phyloP scores from a whole-genome alignment of 768 basidiomycete species.

The Pleurotus salmoneostramineus region DNA sequence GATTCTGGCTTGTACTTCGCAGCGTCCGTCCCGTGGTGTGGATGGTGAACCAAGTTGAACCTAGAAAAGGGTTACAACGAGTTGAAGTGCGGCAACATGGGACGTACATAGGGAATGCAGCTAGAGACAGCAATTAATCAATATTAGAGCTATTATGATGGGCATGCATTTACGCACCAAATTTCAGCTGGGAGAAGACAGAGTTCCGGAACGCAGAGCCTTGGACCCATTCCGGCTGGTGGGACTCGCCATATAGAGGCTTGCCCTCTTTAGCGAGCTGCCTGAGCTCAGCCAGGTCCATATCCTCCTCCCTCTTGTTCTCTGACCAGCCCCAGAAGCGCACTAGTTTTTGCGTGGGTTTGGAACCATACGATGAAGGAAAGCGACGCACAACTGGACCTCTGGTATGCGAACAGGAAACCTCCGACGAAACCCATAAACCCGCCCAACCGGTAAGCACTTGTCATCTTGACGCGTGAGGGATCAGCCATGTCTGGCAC shows the following conservation, averaged over 20 bases:
- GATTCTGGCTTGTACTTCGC: constrained; percentile 60
- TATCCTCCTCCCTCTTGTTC: constrained; percentile 77
- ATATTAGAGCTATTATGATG: constrained; percentile 4
- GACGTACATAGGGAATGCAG: constrained; percentile 72
- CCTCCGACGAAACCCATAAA: constrained; percentile 86
- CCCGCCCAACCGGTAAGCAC: constrained; percentile 50
- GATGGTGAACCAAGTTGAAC: constrained; percentile 95
- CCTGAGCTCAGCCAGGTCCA: constrained; percentile 75
- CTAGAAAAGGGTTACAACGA: constrained; percentile 33
- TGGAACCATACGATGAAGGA: constrained; percentile 2
- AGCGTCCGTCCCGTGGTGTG: constrained; percentile 79
- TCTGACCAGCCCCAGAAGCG: constrained; percentile 97
- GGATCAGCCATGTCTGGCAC: constrained; percentile 48
- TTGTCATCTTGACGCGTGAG: constrained; percentile 29
- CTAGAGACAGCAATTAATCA: constrained; percentile 28
- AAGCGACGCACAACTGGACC: constrained; percentile 70
- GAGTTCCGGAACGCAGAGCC: constrained; percentile 85
- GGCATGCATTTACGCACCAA: constrained; percentile 50
- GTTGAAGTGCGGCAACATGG: background rate
- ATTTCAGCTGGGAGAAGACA: constrained; percentile 89
- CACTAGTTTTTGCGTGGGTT: constrained; percentile 35
- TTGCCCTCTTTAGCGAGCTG: constrained; percentile 74
- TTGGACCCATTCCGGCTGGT: constrained; percentile 84
- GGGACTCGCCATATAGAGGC: constrained; percentile 81
- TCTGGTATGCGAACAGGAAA: constrained; percentile 91